Conservation (phyloP, 2,329 filamentous ascomycete species). For the Aureobasidium sp. region DNA sequence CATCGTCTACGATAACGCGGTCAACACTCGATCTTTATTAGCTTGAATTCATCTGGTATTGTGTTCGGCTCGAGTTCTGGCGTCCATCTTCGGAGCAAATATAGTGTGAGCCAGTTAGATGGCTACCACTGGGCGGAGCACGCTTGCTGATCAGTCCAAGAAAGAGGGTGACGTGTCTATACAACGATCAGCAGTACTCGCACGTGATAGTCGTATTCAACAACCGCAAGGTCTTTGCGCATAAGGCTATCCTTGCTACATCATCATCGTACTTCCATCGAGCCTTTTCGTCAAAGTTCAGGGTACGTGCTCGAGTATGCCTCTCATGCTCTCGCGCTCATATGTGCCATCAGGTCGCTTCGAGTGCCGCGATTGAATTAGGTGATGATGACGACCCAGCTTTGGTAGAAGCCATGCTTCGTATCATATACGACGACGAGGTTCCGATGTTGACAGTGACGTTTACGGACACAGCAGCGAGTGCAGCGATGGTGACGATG, state of each 20-base stretch:
- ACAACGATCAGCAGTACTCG: neutral
- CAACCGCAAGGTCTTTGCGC: neutral
- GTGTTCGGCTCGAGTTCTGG: no score
- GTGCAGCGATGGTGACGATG: no score
- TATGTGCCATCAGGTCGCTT: neutral
- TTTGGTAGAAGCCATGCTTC: neutral
- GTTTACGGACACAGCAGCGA: neutral
- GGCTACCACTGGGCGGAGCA: neutral
- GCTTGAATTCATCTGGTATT: no score
- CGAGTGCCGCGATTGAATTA: neutral
- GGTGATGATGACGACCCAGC: neutral
- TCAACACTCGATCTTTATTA: neutral
- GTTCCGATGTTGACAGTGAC: neutral
- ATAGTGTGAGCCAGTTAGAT: no score
- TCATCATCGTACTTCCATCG: neutral
- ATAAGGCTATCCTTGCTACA: neutral
- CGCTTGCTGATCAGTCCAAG: neutral
- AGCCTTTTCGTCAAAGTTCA: neutral
- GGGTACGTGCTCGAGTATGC: neutral
- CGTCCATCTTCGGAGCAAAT: no score
- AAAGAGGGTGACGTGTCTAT: neutral
- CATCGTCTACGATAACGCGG: neutral
- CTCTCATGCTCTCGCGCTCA: neutral
- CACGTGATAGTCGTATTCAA: neutral
- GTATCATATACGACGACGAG: neutral